These are phyloP conservation scores for Epichloe scottii DNA, from an alignment of 2,329 filamentous ascomycete species.

Conservation along the genomic window DNA sequence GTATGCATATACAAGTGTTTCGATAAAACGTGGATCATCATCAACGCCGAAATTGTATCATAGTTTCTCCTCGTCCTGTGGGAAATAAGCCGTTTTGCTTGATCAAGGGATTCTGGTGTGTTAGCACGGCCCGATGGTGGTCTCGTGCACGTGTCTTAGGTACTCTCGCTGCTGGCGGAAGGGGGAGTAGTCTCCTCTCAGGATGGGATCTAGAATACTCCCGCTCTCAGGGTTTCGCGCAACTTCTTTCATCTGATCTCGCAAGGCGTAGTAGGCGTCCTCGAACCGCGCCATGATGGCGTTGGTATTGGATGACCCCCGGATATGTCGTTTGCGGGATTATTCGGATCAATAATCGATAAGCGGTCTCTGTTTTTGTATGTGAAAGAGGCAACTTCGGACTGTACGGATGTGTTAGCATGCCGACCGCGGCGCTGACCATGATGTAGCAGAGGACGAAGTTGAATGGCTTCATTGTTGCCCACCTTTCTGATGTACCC, in stretches of 20 bases:
- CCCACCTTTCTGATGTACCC: conserved; percentile 65
- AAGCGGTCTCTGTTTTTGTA: conserved; percentile 56
- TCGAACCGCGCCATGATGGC: conserved; percentile 60
- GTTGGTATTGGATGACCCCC: conserved; percentile 65
- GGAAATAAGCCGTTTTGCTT: not conserved
- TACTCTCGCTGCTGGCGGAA: conserved; percentile 59
- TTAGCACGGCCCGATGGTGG: conserved; percentile 21
- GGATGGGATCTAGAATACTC: conserved; percentile 53
- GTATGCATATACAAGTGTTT: not conserved
- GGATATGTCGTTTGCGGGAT: conserved; percentile 73
- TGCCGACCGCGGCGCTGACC: not conserved
- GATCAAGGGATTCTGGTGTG: conserved; percentile 11
- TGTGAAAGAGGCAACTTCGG: conserved; percentile 29
- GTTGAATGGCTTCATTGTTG: conserved; percentile 2
- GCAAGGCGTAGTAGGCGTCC: conserved; percentile 45
- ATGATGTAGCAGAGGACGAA: too few species aligned
- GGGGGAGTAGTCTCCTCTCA: conserved; percentile 67
- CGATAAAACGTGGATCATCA: not conserved
- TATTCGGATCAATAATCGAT: conserved; percentile 87
- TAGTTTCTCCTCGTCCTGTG: not conserved
- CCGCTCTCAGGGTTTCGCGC: conserved; percentile 17
- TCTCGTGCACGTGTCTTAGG: conserved; percentile 40
- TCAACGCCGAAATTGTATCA: not conserved
- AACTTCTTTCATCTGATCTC: conserved; percentile 43
- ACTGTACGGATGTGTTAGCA: conserved; percentile 18